These are phyloP conservation scores for Aquilaria sinensis DNA, from an alignment of 345 rosid species.

Conservation along the genomic window DNA sequence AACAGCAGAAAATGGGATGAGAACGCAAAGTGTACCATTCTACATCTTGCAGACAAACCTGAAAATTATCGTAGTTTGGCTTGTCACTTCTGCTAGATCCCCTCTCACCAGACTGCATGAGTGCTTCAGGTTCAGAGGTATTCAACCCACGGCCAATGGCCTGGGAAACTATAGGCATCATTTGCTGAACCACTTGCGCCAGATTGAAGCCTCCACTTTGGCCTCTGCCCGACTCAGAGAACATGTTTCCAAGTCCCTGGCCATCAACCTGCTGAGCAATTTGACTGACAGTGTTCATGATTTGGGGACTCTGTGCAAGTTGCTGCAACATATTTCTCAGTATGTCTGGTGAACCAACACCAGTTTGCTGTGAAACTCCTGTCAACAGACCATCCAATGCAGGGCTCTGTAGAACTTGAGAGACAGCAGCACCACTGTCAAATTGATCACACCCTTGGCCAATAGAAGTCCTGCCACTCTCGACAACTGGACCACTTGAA, in stretches of 20 bases:
- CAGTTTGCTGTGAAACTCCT: constrained; percentile 72
- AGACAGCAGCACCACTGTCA: constrained; percentile 53
- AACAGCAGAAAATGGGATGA: no score
- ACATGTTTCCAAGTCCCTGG: constrained; percentile 67
- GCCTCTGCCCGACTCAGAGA: constrained; percentile 53
- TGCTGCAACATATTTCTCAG: constrained; percentile 86
- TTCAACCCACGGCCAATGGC: constrained; percentile 48
- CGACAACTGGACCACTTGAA: constrained; percentile 16
- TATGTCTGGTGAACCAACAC: constrained; percentile 72
- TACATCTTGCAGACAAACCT: constrained; percentile 29
- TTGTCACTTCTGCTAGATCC: constrained; percentile 16
- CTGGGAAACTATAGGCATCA: constrained; percentile 95
- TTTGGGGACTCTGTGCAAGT: constrained; percentile 74
- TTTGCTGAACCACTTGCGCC: constrained; percentile 80
- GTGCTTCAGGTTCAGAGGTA: constrained; percentile 26
- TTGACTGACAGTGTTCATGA: constrained; percentile 78
- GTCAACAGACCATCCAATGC: constrained; percentile 63
- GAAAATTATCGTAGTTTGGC: constrained; percentile 26
- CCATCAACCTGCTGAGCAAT: constrained; percentile 88
- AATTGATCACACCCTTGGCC: constrained; percentile 36
- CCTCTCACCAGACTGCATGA: constrained; percentile 18
- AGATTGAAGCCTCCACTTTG: constrained; percentile 65
- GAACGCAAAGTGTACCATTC: no score
- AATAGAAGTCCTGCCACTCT: constrained; percentile 22
- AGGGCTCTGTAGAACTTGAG: constrained; percentile 68